These are phyloP conservation scores for Colletotrichum sp. DNA, from an alignment of 2,329 filamentous ascomycete genomes.

Conservation along the genomic window DNA sequence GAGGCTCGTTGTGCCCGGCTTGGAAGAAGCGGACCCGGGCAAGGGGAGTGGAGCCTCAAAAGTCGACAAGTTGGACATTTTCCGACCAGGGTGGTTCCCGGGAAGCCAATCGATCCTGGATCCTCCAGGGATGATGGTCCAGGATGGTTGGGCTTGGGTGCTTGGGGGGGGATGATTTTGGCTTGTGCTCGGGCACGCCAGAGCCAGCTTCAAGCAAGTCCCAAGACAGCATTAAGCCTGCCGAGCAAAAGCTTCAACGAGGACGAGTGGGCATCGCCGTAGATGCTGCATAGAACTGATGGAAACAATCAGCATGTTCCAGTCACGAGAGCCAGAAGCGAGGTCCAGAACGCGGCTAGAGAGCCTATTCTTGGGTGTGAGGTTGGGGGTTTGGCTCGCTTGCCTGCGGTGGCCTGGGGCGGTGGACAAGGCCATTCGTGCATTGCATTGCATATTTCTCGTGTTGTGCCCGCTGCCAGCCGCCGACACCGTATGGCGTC, in stretches of 20 bases:
- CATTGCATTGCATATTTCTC: conserved; percentile 17
- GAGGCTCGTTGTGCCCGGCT: neutral
- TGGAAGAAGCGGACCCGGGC: neutral
- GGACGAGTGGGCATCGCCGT: neutral
- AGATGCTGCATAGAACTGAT: neutral
- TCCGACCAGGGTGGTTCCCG: conserved; percentile 7
- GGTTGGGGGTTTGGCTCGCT: neutral
- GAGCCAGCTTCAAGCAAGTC: neutral
- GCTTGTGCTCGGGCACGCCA: neutral
- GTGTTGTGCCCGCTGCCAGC: neutral
- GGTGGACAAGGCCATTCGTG: neutral
- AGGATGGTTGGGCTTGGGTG: neutral
- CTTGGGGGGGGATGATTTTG: neutral
- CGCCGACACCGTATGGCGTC: neutral
- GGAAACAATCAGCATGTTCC: neutral
- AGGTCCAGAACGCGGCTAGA: neutral
- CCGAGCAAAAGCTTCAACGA: neutral
- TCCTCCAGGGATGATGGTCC: neutral
- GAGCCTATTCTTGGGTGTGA: neutral
- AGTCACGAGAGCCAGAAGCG: neutral
- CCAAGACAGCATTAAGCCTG: neutral
- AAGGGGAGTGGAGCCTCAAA: neutral
- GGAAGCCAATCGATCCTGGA: conserved; percentile 16
- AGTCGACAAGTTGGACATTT: neutral
- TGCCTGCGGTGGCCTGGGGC: neutral